phyloP scores from a whole-genome alignment of 2,329 filamentous ascomycete species.

The Apiospora marii region DNA sequence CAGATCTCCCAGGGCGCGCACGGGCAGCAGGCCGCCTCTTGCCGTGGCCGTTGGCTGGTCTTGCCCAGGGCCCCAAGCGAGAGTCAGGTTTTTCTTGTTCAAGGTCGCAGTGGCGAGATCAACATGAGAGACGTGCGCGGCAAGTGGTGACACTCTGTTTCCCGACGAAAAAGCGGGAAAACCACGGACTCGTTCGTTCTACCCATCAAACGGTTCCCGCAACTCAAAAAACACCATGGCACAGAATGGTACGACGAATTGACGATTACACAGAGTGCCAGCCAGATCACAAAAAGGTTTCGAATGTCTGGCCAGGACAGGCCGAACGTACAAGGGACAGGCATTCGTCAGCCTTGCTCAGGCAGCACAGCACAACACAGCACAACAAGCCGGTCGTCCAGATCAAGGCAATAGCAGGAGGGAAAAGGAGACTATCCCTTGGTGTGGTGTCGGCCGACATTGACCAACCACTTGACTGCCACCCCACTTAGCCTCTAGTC shows the following conservation, averaged over 20 bases:
- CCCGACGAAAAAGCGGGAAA: constrained; percentile 9
- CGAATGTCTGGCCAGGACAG: not conserved
- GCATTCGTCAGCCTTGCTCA: not conserved
- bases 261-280: not conserved
- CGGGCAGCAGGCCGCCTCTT: constrained; percentile 25
- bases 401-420: constrained; percentile 9
- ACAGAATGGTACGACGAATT: not conserved
- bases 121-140: constrained; percentile 28
- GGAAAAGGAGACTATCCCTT: not conserved
- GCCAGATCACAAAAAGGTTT: constrained; percentile 2
- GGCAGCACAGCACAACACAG: not conserved
- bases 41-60: not conserved
- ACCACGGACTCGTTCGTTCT: constrained; percentile 16
- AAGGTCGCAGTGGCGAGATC: constrained; percentile 25
- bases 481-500: constrained; percentile 14
- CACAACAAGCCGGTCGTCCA: not conserved
- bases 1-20: constrained; percentile 18
- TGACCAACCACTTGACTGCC: constrained; percentile 16
- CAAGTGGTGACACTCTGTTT: constrained; percentile 15
- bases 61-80: constrained; percentile 5
- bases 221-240: constrained; percentile 6
- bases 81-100: constrained; percentile 11
- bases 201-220: constrained; percentile 19
- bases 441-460: not conserved
- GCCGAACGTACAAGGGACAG: not conserved